Base-by-base conservation (phyloP, 306 rosid genomes). In the Bauhinia variegata region DNA sequence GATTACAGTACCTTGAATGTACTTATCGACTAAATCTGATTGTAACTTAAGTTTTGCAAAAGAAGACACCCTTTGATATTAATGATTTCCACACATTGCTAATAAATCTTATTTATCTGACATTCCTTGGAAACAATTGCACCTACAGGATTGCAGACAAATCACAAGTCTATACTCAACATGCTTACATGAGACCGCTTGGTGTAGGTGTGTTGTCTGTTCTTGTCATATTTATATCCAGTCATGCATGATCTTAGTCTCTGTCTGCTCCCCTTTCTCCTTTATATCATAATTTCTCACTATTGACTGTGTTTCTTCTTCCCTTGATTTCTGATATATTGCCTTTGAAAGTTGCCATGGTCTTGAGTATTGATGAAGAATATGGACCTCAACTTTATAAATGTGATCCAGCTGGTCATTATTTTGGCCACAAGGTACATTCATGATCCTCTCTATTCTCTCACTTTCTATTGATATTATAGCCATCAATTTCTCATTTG, bases 101-200 rank as follows among this genome's bases (percentile, higher is more conserved):
- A 31, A 10, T 73, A 23, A 74, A 32, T 42, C 31, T 30, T 48
- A 63, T 54, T 57, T 55, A 14, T 72, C 15, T 46, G 51, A 68
- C 63, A 37, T 54, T 14, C 72, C 38, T 44, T 74, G 30, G 13
- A 49, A 61, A 60, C 47, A 39, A 78, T 77, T 65, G 68, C 69
- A 53, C 63, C 14, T 37, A 70, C 79, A 95, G 99, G 99, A 90
- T 90, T 71, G 97, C 97, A 32, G 95, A 95, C 81, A 95, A 95
- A 77, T 95, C 99, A 37, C 99, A 95, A 74, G 84, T 95, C 82
- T 95, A 95, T 79, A 95, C 99, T 50, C 99, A 95, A 54, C 99
- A 95, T 88, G 99, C 99, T 54, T 95, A 95, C 62, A 95, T 95
- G 99, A 88, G 99, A 79, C 99, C 99, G 4, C 96, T 95, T 67